A percentile compares a stretch with the other conserved stretches of the same genome.
Conservation (phyloP, 2,329 filamentous ascomycete genomes). For the Microsporum canis region DNA sequence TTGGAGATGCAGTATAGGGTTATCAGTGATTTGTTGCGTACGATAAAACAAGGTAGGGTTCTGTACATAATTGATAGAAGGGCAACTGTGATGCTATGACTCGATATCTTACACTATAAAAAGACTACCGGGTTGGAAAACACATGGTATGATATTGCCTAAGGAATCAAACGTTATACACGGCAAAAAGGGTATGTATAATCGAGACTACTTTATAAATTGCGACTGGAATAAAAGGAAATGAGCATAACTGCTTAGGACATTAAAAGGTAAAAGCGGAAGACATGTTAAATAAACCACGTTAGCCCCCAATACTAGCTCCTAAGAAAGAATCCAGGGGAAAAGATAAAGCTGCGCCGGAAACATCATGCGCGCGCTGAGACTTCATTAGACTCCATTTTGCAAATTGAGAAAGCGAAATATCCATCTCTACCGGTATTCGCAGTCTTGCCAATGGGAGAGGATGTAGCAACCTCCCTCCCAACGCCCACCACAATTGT, state of each 20-base stretch:
- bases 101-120: not conserved
- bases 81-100: not conserved
- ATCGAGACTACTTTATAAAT: not conserved
- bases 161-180: not conserved
- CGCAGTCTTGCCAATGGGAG: not conserved
- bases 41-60: not conserved
- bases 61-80: not conserved
- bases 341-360: not conserved
- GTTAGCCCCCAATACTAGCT: not conserved
- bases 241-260: not conserved
- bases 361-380: not conserved
- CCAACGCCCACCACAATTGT: not conserved
- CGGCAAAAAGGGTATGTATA: not conserved
- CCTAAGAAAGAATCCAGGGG: not conserved
- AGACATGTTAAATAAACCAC: not conserved
- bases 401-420: not conserved
- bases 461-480: not conserved
- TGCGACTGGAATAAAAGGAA: not conserved
- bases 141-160: not conserved
- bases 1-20: constrained; percentile 20
- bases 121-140: not conserved
- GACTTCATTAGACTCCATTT: not conserved
- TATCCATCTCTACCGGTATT: not conserved
- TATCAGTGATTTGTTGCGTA: not conserved
- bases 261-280: not conserved